A percentile compares a stretch with the other conserved stretches of the same genome.
Conservation (phyloP, 352 stramenopile genomes). For the Phytophthora fragariaefolia region DNA sequence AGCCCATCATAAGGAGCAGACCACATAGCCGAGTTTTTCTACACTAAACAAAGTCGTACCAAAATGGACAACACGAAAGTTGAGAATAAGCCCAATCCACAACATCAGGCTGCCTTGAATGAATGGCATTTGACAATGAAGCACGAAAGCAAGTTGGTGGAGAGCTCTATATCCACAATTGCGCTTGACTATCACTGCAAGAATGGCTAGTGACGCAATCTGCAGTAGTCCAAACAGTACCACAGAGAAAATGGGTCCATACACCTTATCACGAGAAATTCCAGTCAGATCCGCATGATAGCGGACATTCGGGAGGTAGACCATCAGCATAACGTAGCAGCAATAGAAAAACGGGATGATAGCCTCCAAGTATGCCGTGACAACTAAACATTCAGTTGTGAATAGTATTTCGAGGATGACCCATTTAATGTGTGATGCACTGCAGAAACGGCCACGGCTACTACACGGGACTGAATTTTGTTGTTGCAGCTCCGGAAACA, state of each 20-base stretch:
- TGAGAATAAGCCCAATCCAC: neutral
- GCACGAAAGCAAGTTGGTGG: neutral
- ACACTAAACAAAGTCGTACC: neutral
- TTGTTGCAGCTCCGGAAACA: neutral
- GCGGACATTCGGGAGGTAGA: constrained; percentile 18
- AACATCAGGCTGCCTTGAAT: constrained; percentile 1
- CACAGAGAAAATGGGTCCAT: constrained; percentile 1
- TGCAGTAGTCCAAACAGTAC: constrained; percentile 17
- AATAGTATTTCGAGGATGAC: constrained; percentile 11
- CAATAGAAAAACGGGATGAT: constrained; percentile 38
- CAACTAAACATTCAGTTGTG: constrained; percentile 32
- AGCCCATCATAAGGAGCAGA: neutral
- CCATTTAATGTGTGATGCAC: neutral
- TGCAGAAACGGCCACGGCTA: neutral
- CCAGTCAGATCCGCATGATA: constrained; percentile 6
- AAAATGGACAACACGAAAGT: neutral
- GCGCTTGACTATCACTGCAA: neutral
- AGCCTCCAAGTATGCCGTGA: constrained; percentile 38
- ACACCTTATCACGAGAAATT: neutral
- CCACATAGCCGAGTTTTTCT: neutral
- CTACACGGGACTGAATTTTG: neutral
- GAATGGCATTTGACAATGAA: neutral
- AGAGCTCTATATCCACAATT: neutral
- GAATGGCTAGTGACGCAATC: constrained; percentile 17
- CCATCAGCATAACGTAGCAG: constrained; percentile 13